phyloP scores from a whole-genome alignment of 495 filamentous ascomycete species.

The Annulohypoxylon stygium region DNA sequence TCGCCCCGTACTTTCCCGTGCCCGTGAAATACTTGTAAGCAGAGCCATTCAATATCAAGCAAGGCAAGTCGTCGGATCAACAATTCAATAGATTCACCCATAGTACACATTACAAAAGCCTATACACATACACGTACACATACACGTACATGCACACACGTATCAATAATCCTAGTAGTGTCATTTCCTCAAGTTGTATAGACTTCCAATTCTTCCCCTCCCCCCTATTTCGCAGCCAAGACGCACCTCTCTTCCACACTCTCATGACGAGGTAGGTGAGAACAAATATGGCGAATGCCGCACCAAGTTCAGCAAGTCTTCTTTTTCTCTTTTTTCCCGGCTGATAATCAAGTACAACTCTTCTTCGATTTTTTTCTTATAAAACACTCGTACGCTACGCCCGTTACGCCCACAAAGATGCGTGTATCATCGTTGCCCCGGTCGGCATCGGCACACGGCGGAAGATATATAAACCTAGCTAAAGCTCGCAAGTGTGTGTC shows the following conservation, averaged over 20 bases:
- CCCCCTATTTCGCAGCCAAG: slow-evolving; percentile 12
- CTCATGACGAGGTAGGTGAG: not conserved
- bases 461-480: slow-evolving; percentile 8
- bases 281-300: slow-evolving; percentile 10
- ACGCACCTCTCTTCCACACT: slow-evolving; percentile 8
- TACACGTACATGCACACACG: not conserved
- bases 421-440: slow-evolving; percentile 9
- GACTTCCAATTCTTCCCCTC: slow-evolving; percentile 9
- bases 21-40: not conserved
- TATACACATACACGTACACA: not conserved
- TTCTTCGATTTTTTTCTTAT: not conserved
- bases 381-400: slow-evolving; percentile 23
- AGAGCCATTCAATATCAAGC: not conserved
- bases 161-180: slow-evolving; percentile 17
- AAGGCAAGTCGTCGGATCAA: not conserved
- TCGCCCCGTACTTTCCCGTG: not conserved
- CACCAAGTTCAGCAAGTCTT: slow-evolving; percentile 24
- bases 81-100: not conserved
- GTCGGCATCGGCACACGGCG: slow-evolving; percentile 37
- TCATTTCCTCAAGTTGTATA: slow-evolving; percentile 39
- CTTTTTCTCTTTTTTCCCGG: slow-evolving; percentile 20
- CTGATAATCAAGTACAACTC: slow-evolving; percentile 18
- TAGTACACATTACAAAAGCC: slow-evolving; percentile 10
- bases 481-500: not conserved
- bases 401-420: slow-evolving; percentile 41